Conservation (phyloP, 306 rosid species). For the Trifolium pratense region DNA sequence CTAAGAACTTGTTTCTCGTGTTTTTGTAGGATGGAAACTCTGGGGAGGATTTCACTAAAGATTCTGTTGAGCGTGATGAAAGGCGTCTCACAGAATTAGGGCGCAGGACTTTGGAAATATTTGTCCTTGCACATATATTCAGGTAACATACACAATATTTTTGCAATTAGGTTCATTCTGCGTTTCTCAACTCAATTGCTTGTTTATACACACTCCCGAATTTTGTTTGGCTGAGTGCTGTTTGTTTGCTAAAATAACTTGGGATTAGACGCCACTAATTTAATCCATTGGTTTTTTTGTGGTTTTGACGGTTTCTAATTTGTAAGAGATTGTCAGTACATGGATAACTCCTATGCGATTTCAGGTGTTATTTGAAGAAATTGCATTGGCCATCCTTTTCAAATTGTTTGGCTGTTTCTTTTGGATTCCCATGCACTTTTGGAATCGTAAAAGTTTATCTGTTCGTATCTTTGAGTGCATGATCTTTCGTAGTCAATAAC, state of each 20-base stretch:
- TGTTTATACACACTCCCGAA: constrained; percentile 13
- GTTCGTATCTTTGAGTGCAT: neutral
- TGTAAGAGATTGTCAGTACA: constrained; percentile 8
- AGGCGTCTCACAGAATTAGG: constrained; percentile 96
- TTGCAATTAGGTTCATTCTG: constrained; percentile 22
- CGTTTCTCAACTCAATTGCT: constrained; percentile 28
- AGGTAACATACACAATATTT: constrained; percentile 52
- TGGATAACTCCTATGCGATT: constrained; percentile 8
- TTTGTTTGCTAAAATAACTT: constrained; percentile 1
- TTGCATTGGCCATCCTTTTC: constrained; percentile 12
- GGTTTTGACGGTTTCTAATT: constrained; percentile 8
- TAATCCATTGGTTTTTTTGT: neutral
- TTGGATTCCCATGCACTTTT: neutral
- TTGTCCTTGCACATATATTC: constrained; percentile 93
- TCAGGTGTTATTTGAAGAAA: neutral
- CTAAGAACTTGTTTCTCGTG: constrained; percentile 26
- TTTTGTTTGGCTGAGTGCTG: constrained; percentile 17
- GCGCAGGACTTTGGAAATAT: constrained; percentile 97
- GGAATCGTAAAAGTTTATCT: neutral
- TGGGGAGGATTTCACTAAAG: constrained; percentile 95
- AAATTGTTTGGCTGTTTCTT: constrained; percentile 6
- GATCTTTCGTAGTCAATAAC: neutral
- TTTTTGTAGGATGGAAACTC: constrained; percentile 80
- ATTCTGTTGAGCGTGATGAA: constrained; percentile 95
- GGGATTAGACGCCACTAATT: constrained; percentile 6